These are phyloP conservation scores for Serendipita vermifera DNA, from an alignment of 768 basidiomycete species.

Conservation along the genomic window DNA sequence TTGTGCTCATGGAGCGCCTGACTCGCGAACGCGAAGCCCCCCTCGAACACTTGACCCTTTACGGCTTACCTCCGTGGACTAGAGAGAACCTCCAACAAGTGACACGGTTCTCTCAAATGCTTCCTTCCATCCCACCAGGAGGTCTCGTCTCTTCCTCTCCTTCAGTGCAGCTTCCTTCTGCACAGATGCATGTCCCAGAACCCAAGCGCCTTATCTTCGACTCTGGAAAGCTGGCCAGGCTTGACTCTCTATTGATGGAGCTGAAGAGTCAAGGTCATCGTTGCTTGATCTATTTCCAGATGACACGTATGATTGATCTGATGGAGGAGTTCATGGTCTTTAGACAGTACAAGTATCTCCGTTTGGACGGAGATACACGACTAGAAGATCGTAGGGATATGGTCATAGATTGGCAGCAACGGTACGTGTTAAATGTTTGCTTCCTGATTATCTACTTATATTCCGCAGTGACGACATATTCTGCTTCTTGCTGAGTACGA, in stretches of 20 bases:
- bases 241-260: slow-evolving; percentile 81
- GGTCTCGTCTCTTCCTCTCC: slow-evolving; percentile 63
- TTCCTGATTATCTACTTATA: background rate
- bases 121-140: slow-evolving; percentile 47
- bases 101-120: slow-evolving; percentile 30
- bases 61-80: slow-evolving; percentile 62
- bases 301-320: slow-evolving; percentile 99
- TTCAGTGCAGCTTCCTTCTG: slow-evolving; percentile 57
- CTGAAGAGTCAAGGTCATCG: slow-evolving; percentile 89
- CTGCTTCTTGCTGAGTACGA: slow-evolving; percentile 79
- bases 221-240: slow-evolving; percentile 85
- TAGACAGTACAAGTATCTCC: slow-evolving; percentile 88
- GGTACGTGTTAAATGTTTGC: slow-evolving; percentile 37
- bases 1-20: slow-evolving; percentile 67
- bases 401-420: slow-evolving; percentile 99
- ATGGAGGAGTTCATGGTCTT: slow-evolving; percentile 98
- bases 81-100: slow-evolving; percentile 46
- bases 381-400: slow-evolving; percentile 94
- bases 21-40: slow-evolving; percentile 48
- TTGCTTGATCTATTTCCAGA: slow-evolving; percentile 95
- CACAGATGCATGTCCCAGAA: slow-evolving; percentile 86
- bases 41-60: slow-evolving; percentile 62
- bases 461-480: slow-evolving; percentile 65
- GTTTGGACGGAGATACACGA: slow-evolving; percentile 87
- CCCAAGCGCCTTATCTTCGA: slow-evolving; percentile 91